Evolutionary conservation across 108 stramenopile species (phyloP), one percentile per base, ranked within the genome.

Genomic region (Cyclotella baltica): DNA sequence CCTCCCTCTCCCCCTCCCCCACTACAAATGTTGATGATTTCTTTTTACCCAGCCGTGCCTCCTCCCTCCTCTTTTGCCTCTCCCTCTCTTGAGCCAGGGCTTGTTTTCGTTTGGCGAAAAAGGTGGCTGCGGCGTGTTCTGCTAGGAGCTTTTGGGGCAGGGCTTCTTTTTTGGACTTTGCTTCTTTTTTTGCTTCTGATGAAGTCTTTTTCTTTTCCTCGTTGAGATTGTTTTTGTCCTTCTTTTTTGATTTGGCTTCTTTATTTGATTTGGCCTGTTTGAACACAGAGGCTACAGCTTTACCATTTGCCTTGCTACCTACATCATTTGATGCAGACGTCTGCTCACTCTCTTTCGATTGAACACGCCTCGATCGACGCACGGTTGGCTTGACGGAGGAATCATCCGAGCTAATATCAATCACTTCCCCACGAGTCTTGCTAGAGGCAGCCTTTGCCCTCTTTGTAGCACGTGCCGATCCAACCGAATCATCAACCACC

Each of bases 41-140:
- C 70, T 57, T 23, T 34, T 36, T 48, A n/a, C 2, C 18, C 37
- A 36, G 37, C 46, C 69, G 78, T 23, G 40, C 20, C 46, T 74
- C 79, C 23, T 86, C 70, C 47, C 87, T 58, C 59, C 75, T 85
- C 35, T 58, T 59, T 52, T 89, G 85, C 13, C 88, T 71, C 65
- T 87, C 85, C 53, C 64, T 57, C 73, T 89, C 90, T 43, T 80
- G 46, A 20, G 81, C 72, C n/a, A 65, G 75, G 52, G 84, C 76
- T 33, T 51, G 11, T 11, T 77, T 77, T 23, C 83, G 85, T 34
- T 76, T 73, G 15, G 85, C 87, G 51, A 78, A 76, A 30, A 91
- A 88, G 50, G 86, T 76, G 23, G 87, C 90, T 16, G 83, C 85
- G 0, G 77, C 79, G 47, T 89, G 87, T 61, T 91, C 90, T 13